phyloP scores from a whole-genome alignment of 371 early-diverging fungal genomes.

The Rhizopus sp. region DNA sequence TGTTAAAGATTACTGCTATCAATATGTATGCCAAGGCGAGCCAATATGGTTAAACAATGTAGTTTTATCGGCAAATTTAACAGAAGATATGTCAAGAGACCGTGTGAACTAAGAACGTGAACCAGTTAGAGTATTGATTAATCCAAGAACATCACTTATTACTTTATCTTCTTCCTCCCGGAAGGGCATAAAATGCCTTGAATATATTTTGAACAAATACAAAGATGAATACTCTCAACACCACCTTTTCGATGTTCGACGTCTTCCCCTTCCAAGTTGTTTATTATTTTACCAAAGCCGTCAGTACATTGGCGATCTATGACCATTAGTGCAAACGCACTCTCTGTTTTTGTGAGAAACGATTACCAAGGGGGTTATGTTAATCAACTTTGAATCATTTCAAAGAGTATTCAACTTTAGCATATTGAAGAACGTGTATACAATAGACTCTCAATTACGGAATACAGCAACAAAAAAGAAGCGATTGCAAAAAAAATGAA shows the following conservation, averaged over 20 bases:
- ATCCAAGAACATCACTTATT: not conserved
- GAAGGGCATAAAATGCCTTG: not conserved
- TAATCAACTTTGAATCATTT: too few species aligned
- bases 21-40: constrained; percentile 5
- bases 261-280: not conserved
- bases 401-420: too few species aligned
- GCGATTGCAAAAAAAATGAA: too few species aligned
- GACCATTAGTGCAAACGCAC: not conserved
- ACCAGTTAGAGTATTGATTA: too few species aligned
- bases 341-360: too few species aligned
- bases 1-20: constrained; percentile 5
- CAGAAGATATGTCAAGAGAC: not conserved
- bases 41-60: not conserved
- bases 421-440: too few species aligned
- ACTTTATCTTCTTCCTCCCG: not conserved
- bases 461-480: too few species aligned
- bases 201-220: not conserved
- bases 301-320: not conserved
- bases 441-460: too few species aligned
- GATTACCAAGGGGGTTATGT: not conserved
- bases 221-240: not conserved
- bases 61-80: not conserved
- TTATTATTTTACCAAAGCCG: constrained; percentile 2
- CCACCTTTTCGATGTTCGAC: not conserved
- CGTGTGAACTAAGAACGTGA: not conserved